Conservation (phyloP, 192 early-diverging fungal species). For the Backusella mclennaniae region DNA sequence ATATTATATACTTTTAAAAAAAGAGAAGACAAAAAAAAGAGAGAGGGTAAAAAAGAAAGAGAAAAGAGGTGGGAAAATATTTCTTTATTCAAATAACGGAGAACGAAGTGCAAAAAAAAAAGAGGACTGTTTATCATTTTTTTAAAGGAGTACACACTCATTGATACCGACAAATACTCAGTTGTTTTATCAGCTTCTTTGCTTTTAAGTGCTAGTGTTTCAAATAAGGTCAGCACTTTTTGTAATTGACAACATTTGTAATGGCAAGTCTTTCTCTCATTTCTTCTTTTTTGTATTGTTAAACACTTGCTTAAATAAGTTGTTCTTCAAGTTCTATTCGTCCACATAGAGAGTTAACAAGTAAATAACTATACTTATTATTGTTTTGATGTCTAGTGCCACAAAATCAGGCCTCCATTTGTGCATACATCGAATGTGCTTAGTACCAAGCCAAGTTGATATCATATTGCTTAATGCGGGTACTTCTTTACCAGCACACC, state of each 20-base stretch:
- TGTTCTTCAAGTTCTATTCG: too few species aligned
- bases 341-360: not conserved
- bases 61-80: conserved; percentile 9
- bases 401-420: not conserved
- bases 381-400: too few species aligned
- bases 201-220: not conserved
- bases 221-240: not conserved
- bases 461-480: too few species aligned
- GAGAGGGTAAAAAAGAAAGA: conserved; percentile 1
- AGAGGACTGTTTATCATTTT: conserved; percentile 4
- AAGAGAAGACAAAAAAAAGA: not conserved
- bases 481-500: too few species aligned
- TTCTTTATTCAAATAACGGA: conserved; percentile 1
- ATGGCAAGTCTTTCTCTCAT: not conserved
- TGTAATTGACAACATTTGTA: not conserved
- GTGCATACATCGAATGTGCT: not conserved
- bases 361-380: too few species aligned
- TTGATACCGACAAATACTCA: not conserved
- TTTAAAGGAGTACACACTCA: conserved; percentile 4
- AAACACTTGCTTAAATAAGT: not conserved
- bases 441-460: too few species aligned
- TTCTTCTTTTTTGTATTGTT: not conserved
- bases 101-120: conserved; percentile 3
- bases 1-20: not conserved
- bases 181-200: not conserved